Base-by-base conservation (phyloP, 2,329 filamentous ascomycete species). In the Colletotrichum lini region DNA sequence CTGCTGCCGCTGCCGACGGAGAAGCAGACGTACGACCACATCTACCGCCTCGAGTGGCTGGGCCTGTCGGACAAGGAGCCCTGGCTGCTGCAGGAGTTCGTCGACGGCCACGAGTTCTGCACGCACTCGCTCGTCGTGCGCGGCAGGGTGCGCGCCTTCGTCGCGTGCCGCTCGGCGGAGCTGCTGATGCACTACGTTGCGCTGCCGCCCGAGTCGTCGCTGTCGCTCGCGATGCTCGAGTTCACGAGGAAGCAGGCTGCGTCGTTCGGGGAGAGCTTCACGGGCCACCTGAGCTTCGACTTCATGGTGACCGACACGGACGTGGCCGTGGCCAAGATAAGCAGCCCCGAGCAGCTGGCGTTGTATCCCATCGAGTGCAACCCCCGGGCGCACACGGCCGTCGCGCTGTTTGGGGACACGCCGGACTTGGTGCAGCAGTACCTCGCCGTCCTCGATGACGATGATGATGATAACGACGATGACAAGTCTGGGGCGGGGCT, bases 341-440 rank as follows among this genome's bases (percentile, higher is more conserved):
- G 4, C 65, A 66, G 5, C 38, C 68, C 65, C 26, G 68, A 63
- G 26, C 44, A 71, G 44, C n/a, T 68, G 12, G n/a, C 12, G 4
- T 78, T 93, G 2, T 91, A 89, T 73, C 90, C 91, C 0, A 93
- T 94, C 67, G 91, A 93, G 77, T 93, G 91, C 76, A 94, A 93
- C 67, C 92, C 92, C 0, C 83, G 92, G 16, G 89, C 89, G 0
- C 91, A 94, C 75, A 94, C 92, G 0, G 92, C 92, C 0, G 87
- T 91, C 0, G 84, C 89, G 1, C 80, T 93, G 0, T 92, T 94
- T 77, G 77, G 78, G 26, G 78, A 82, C n/a, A 81, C 82, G 26
- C 80, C 81, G 1, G 81, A 84, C 30, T 80, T 91, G 75, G 82
- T 85, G 1, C 80, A 84, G 15, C 85, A 83, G 3, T 93, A 92